These are phyloP conservation scores for Cornus kousa DNA, from an alignment of 148 eudicot genomes.

Conservation along the genomic window DNA sequence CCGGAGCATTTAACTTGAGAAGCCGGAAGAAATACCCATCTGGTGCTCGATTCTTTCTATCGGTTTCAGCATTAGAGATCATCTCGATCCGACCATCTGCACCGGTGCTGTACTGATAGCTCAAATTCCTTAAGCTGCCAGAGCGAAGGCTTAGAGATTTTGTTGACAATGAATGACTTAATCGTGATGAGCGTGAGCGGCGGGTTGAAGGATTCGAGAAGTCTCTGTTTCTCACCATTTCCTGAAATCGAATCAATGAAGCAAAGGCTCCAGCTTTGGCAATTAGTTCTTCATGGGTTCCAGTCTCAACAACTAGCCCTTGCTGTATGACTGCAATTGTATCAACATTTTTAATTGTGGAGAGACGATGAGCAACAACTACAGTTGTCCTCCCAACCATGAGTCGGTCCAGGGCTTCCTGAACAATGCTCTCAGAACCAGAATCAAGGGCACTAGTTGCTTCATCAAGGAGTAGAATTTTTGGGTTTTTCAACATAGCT, in stretches of 20 bases:
- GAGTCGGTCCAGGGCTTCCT: slow-evolving; percentile 96
- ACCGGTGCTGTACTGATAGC: slow-evolving; percentile 93
- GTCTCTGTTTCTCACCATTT: slow-evolving; percentile 93
- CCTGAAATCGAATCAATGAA: slow-evolving; percentile 89
- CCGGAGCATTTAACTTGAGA: slow-evolving; percentile 88
- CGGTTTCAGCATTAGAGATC: slow-evolving; percentile 90
- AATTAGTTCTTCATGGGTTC: slow-evolving; percentile 88
- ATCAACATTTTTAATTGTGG: slow-evolving; percentile 91
- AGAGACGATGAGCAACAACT: slow-evolving; percentile 96
- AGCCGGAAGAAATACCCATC: slow-evolving; percentile 70
- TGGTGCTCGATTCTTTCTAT: slow-evolving; percentile 86
- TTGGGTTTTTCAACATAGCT: slow-evolving; percentile 96
- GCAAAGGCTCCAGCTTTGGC: slow-evolving; percentile 87
- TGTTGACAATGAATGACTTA: slow-evolving; percentile 85
- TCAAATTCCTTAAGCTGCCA: slow-evolving; percentile 88
- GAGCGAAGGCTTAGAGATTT: slow-evolving; percentile 95
- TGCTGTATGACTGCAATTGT: slow-evolving; percentile 89
- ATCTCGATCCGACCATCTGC: slow-evolving; percentile 95
- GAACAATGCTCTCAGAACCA: slow-evolving; percentile 93
- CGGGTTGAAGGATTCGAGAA: slow-evolving; percentile 88
- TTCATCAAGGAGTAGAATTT: slow-evolving; percentile 93
- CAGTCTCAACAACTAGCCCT: slow-evolving; percentile 91
- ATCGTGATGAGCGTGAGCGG: slow-evolving; percentile 71
- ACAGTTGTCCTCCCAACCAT: slow-evolving; percentile 98
- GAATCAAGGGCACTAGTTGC: slow-evolving; percentile 99